A percentile compares a stretch with the other conserved stretches of the same genome.
These are phyloP conservation scores for Blastobotrys aristatus DNA, from an alignment of 1,139 yeast species.

Conservation along the genomic window DNA sequence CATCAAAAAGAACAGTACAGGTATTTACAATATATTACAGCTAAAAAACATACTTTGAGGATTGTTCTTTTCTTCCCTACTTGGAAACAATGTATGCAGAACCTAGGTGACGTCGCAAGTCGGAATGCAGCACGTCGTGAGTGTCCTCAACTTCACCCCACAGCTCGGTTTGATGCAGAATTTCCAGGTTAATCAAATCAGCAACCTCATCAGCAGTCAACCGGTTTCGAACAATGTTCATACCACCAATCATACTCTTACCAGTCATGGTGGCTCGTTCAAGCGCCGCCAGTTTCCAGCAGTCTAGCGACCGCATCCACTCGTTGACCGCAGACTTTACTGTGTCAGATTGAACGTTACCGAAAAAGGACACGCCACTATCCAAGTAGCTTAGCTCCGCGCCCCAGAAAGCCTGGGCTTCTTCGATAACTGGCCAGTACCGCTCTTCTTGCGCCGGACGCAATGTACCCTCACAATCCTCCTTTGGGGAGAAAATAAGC, in stretches of 20 bases:
- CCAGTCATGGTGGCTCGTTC: slow-evolving; percentile 83
- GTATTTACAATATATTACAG: background rate
- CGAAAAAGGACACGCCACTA: slow-evolving; percentile 78
- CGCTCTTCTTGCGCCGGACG: slow-evolving; percentile 69
- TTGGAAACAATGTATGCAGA: slow-evolving; percentile 66
- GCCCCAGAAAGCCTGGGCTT: slow-evolving; percentile 58
- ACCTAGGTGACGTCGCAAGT: slow-evolving; percentile 73
- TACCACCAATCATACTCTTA: slow-evolving; percentile 82
- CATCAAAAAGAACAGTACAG: no score
- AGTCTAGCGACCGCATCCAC: slow-evolving; percentile 60
- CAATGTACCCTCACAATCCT: slow-evolving; percentile 78
- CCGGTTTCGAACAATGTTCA: slow-evolving; percentile 35
- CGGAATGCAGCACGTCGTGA: slow-evolving; percentile 92
- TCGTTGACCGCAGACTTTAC: slow-evolving; percentile 57
- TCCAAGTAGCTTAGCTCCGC: slow-evolving; percentile 59
- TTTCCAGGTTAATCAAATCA: slow-evolving; percentile 74
- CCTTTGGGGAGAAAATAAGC: slow-evolving; percentile 73
- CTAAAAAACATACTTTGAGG: background rate
- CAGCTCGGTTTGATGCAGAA: slow-evolving; percentile 72
- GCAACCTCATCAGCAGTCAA: slow-evolving; percentile 65
- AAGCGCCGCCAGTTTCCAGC: slow-evolving; percentile 78
- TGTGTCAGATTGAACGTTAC: slow-evolving; percentile 62
- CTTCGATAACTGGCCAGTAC: slow-evolving; percentile 67
- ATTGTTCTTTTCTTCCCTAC: background rate
- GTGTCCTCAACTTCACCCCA: slow-evolving; percentile 99